Conservation (phyloP, 1,284 basidiomycete species). For the Puccinia novopanici region DNA sequence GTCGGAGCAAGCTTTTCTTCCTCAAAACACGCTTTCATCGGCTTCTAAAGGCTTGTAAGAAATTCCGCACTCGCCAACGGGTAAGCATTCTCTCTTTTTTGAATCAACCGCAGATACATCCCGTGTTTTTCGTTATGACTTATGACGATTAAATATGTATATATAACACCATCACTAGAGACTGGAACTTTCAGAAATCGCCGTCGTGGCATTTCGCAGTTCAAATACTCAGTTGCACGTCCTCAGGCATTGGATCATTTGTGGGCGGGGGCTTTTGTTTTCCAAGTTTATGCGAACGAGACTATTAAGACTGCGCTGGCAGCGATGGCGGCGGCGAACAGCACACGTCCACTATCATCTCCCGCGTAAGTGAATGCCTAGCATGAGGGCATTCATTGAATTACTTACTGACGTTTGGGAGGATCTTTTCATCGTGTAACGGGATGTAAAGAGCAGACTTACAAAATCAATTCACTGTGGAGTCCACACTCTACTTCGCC, state of each 20-base stretch:
- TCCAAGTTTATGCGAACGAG: not conserved
- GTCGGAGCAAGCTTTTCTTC: not conserved
- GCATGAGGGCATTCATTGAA: not conserved
- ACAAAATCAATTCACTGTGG: conserved; percentile 23
- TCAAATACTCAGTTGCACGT: conserved; percentile 3
- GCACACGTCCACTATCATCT: not conserved
- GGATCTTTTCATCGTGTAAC: not conserved
- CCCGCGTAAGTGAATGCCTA: conserved; percentile 22
- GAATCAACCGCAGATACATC: not conserved
- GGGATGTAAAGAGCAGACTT: conserved; percentile 38
- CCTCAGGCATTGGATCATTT: conserved; percentile 25
- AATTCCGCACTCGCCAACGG: conserved; percentile 11
- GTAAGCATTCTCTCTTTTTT: not conserved
- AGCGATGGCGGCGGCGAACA: not conserved
- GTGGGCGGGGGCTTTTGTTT: conserved; percentile 17
- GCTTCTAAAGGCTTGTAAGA: conserved; percentile 5
- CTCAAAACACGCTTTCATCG: not conserved
- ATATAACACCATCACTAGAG: not conserved
- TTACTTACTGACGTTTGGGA: conserved; percentile 3
- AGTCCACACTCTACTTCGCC: not conserved
- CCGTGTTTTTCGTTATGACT: not conserved
- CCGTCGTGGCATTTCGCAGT: not conserved
- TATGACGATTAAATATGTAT: not conserved
- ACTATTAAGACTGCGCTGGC: not conserved
- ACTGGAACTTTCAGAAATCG: not conserved